Evolutionary conservation across 106 monocot genomes (phyloP).

Genomic region (Dendrobium nobile): DNA sequence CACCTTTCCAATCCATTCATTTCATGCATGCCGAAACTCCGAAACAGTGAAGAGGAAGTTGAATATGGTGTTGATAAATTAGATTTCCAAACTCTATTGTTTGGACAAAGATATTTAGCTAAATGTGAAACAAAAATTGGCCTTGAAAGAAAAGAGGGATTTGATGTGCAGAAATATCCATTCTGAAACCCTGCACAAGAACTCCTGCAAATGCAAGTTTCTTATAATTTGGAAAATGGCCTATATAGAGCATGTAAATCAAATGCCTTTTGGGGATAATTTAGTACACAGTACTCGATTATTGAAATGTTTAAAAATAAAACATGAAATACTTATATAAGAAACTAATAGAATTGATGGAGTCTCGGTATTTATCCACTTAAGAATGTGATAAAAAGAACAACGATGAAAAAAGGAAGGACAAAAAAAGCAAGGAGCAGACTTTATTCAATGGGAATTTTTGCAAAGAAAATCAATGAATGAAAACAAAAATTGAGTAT

Average conservation of each 20-base stretch:
- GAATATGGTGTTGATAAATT: slow-evolving; percentile 6
- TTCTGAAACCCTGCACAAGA: slow-evolving; percentile 4
- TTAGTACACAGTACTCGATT: background rate
- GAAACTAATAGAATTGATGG: background rate
- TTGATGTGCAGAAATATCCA: background rate
- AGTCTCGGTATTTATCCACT: background rate
- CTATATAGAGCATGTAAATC: background rate
- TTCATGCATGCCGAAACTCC: background rate
- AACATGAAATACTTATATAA: background rate
- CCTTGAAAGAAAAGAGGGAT: background rate
- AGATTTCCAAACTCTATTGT: background rate
- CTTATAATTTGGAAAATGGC: background rate
- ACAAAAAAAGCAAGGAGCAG: background rate
- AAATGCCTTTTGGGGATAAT: background rate
- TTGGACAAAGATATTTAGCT: background rate
- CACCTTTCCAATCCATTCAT: slow-evolving; percentile 7
- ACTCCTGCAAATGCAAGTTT: slow-evolving; percentile 17
- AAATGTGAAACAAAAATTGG: slow-evolving; percentile 9
- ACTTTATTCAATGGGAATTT: background rate
- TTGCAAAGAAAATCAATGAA: background rate
- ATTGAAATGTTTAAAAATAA: background rate
- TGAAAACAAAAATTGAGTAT: background rate
- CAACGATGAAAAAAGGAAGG: background rate
- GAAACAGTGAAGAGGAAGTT: slow-evolving; percentile 2
- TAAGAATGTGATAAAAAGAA: background rate